A percentile compares a stretch with the other conserved stretches of the same genome.
Conservation (phyloP, 2,329 filamentous ascomycete genomes). For the Microcyclospora pomicola region DNA sequence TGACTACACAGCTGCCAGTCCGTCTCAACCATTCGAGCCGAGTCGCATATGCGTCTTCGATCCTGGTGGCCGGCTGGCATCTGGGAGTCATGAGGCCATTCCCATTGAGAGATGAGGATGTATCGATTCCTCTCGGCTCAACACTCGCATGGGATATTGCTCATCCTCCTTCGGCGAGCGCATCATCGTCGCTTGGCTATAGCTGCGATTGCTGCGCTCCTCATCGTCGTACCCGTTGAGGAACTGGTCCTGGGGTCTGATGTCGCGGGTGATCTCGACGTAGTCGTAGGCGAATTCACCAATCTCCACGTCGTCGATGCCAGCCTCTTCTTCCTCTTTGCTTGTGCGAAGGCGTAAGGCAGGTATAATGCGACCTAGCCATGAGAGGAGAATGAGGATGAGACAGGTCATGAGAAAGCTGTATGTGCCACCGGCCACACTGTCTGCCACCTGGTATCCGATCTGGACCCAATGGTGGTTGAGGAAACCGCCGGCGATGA, state of each 20-base stretch:
- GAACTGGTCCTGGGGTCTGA: constrained; percentile 25
- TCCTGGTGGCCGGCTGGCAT: no score
- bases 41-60: no score
- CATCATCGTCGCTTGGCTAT: constrained; percentile 9
- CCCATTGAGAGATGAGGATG: no score
- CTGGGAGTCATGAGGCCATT: no score
- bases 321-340: constrained; percentile 68
- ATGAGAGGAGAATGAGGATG: constrained; percentile 47
- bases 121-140: background rate
- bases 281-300: constrained; percentile 96
- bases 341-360: constrained; percentile 59
- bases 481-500: constrained; percentile 65
- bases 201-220: constrained; percentile 5
- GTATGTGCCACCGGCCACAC: constrained; percentile 59
- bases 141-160: background rate
- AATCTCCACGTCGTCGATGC: constrained; percentile 77
- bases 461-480: constrained; percentile 75
- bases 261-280: constrained; percentile 66
- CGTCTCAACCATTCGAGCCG: no score
- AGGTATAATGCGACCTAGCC: constrained; percentile 65
- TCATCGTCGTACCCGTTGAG: constrained; percentile 2
- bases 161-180: constrained; percentile 1
- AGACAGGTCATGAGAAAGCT: constrained; percentile 65
- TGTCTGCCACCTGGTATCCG: constrained; percentile 72
- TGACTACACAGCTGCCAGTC: no score